Evolutionary conservation across 306 rosid species (phyloP).

Genomic region (Cucumis hystrix): DNA sequence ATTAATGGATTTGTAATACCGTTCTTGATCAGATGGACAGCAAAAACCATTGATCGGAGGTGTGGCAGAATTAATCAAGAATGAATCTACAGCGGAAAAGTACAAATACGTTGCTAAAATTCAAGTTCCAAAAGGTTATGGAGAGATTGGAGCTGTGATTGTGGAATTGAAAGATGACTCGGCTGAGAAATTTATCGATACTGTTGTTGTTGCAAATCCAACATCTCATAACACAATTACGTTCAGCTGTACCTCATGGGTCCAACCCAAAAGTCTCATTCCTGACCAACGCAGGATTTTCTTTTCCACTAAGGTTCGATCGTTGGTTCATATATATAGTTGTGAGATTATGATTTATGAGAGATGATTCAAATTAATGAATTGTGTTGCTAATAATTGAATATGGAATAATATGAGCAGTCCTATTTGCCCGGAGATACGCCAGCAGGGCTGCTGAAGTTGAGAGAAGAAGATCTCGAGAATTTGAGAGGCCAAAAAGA

Average conservation of each 20-base stretch:
- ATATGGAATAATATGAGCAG: neutral
- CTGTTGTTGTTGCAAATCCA: neutral
- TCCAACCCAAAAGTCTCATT: neutral
- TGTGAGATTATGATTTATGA: no score
- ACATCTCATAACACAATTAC: neutral
- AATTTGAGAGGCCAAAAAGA: slow-evolving; percentile 15
- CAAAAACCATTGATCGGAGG: neutral
- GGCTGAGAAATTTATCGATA: neutral
- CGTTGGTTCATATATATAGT: neutral
- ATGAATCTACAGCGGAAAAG: neutral
- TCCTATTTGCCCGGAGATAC: slow-evolving; percentile 32
- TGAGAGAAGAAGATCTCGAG: slow-evolving; percentile 29
- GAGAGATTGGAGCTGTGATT: neutral
- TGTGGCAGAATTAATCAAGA: neutral
- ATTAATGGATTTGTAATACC: no score
- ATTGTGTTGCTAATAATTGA: no score
- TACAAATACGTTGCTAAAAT: neutral
- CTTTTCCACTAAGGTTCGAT: neutral
- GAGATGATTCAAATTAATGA: no score
- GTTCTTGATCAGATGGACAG: neutral
- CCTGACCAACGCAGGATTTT: neutral
- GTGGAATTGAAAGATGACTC: neutral
- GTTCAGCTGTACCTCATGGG: neutral
- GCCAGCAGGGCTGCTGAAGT: slow-evolving; percentile 20
- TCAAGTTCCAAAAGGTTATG: neutral